Evolutionary conservation across 495 filamentous ascomycete genomes (phyloP).

Genomic region (Bacidia gigantensis): DNA sequence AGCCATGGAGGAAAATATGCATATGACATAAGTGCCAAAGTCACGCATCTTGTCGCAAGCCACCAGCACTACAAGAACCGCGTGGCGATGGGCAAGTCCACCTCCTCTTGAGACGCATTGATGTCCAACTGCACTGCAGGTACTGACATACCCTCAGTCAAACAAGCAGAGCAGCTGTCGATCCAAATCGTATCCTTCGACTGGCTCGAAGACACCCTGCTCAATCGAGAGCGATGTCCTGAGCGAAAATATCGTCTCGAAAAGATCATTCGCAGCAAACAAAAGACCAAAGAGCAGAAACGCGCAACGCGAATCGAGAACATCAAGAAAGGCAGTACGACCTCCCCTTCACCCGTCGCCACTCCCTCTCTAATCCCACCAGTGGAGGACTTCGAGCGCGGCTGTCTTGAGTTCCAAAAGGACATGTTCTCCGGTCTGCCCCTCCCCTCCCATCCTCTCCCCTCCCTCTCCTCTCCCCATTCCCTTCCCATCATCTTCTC

Average conservation of each 20-base stretch:
- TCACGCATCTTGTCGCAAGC: conserved; percentile 48
- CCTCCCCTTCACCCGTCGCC: not conserved
- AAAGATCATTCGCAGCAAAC: conserved; percentile 21
- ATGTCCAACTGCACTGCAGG: no score
- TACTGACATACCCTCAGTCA: conserved; percentile 24
- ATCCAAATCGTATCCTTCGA: conserved; percentile 45
- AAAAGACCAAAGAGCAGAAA: conserved; percentile 17
- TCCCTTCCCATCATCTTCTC: not conserved
- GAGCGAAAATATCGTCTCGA: conserved; percentile 35
- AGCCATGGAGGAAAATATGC: conserved; percentile 37
- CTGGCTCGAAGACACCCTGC: conserved; percentile 46
- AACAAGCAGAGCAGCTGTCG: conserved; percentile 26
- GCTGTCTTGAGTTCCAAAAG: conserved; percentile 11
- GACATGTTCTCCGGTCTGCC: conserved; percentile 13
- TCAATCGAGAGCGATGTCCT: conserved; percentile 20
- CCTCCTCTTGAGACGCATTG: not conserved
- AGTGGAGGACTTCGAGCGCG: conserved; percentile 16
- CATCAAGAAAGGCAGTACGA: conserved; percentile 24
- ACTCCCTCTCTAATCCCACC: not conserved
- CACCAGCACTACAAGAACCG: conserved; percentile 37
- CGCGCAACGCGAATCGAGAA: conserved; percentile 17
- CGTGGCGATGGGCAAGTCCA: conserved; percentile 29
- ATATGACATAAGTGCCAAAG: conserved; percentile 24
- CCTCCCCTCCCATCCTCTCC: not conserved
- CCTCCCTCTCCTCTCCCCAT: no score